Conservation (phyloP, 2,329 filamentous ascomycete species). For the Zymoseptoria tritici region DNA sequence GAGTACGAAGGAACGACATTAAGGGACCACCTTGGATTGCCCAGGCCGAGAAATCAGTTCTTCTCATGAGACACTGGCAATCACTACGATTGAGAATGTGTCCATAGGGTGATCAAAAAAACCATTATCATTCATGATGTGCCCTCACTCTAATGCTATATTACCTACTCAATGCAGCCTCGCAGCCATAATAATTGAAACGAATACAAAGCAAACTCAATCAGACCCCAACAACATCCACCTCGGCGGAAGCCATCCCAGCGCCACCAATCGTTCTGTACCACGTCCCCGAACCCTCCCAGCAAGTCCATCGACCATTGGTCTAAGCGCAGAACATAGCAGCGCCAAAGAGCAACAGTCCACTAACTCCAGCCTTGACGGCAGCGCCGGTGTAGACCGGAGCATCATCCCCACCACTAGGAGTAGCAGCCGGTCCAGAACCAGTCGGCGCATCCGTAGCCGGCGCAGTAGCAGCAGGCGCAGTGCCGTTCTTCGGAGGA, state of each 20-base stretch:
- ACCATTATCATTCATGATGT: not conserved
- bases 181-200: not conserved
- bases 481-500: not conserved
- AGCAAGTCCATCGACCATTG: not conserved
- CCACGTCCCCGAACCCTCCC: not conserved
- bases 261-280: not conserved
- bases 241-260: not conserved
- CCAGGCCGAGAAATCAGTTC: slow-evolving; percentile 19
- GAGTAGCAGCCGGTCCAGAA: not conserved
- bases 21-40: slow-evolving; percentile 20
- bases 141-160: not conserved
- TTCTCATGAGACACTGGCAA: slow-evolving; percentile 5
- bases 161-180: not conserved
- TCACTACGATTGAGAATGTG: not conserved
- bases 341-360: not conserved
- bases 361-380: not conserved
- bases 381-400: not conserved
- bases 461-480: not conserved
- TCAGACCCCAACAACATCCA: not conserved
- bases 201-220: not conserved
- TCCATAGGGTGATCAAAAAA: not conserved
- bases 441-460: not conserved
- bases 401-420: not conserved
- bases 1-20: slow-evolving; percentile 20
- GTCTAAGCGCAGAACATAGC: not conserved